A percentile compares a stretch with the other conserved stretches of the same genome.
These are phyloP conservation scores for Metschnikowia orientalis DNA, from an alignment of 805 yeast genomes.

Conservation along the genomic window DNA sequence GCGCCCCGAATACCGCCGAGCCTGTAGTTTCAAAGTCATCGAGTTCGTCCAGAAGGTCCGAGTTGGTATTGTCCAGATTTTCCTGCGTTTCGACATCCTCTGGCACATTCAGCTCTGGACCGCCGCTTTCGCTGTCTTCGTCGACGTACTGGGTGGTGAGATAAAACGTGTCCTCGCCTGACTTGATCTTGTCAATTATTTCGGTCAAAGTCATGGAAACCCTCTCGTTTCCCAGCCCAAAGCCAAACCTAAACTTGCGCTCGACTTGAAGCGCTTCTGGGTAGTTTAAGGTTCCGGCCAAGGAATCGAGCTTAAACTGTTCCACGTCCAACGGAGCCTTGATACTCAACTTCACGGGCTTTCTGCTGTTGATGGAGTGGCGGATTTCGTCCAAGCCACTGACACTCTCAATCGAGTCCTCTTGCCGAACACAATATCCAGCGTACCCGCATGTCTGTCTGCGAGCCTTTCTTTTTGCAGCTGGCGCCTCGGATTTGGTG, in stretches of 20 bases:
- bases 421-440: constrained; percentile 9
- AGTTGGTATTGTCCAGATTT: background rate
- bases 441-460: constrained; percentile 8
- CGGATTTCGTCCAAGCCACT: constrained; percentile 27
- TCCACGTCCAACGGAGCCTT: constrained; percentile 26
- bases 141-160: constrained; percentile 67
- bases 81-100: constrained; percentile 13
- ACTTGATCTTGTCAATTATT: constrained; percentile 38
- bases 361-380: constrained; percentile 38
- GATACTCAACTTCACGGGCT: constrained; percentile 46
- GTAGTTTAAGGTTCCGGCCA: constrained; percentile 36
- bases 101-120: constrained; percentile 9
- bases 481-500: no score
- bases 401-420: constrained; percentile 4
- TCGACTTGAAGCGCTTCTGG: constrained; percentile 50
- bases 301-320: constrained; percentile 26
- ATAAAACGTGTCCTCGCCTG: constrained; percentile 47
- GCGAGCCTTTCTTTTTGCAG: constrained; percentile 7
- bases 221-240: constrained; percentile 60
- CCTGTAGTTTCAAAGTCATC: no score
- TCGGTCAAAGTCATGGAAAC: constrained; percentile 47
- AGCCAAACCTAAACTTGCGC: constrained; percentile 54
- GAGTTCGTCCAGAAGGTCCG: background rate
- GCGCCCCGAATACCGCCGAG: no score
- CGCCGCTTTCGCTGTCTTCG: constrained; percentile 27